Base-by-base conservation (phyloP, 768 basidiomycete genomes). In the Agaricus bisporus region DNA sequence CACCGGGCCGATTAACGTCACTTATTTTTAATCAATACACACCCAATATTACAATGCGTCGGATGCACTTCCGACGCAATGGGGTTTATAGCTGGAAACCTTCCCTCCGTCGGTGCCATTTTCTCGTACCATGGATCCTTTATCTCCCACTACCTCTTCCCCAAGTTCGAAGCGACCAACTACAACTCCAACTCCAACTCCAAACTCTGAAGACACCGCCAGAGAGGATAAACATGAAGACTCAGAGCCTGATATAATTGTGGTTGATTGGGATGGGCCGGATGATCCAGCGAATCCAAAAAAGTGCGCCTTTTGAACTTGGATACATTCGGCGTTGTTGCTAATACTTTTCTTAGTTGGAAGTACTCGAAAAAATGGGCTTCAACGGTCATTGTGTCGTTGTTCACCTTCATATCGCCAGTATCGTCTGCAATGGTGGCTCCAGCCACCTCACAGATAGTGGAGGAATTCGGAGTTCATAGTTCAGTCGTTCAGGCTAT, bases 351-450 rank as follows among this genome's bases (percentile, higher is more conserved):
- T 22, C 9, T 41, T 3, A 82, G 86, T 61, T 86, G 86, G 85
- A 61, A 71, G 3, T 75, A 71, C 49, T 70, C 63, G 26, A 70
- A 69, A 59, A 88, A 85, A 72, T 86, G 85, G 86, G 76, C 72
- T 0, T 80, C 80, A 0, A 85, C 83, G 0, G 58, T 75, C n/a
- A 73, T 86, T 26, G 79, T 86, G 0, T 86, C 86, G 0, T 70
- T 73, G 0, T 88, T 85, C 62, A 83, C 86, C 0, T 84, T 87
- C 61, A 84, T 87, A 35, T 74, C 72, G 6, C 84, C 86, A 0
- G 71, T 89, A 0, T 81, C 86, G 0, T 91, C 88, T 4, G 79
- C 86, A 4, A 88, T 88, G 81, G 70, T 88, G 1, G 83, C 88
- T 0, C 87, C 87, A 0, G 87, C 86, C 0, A 69, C 73, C 0